A percentile compares a stretch with the other conserved stretches of the same genome.
These are phyloP conservation scores for Hondaea fermentalgiana DNA, from an alignment of 108 stramenopile species.

Conservation along the genomic window DNA sequence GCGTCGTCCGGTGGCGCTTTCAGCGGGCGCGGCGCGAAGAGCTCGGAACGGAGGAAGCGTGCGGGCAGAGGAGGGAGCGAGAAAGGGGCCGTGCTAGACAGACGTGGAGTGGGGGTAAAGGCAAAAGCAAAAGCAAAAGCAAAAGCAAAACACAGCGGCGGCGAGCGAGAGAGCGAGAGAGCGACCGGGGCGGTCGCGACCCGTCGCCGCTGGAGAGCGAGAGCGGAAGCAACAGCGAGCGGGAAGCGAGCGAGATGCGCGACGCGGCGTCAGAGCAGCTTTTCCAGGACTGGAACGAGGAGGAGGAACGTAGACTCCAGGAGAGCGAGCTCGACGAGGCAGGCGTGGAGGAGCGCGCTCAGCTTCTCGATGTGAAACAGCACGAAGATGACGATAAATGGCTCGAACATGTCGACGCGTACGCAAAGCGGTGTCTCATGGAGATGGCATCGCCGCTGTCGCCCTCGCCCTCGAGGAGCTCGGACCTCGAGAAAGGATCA, in stretches of 20 bases:
- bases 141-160: no score
- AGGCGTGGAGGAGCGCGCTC: not conserved
- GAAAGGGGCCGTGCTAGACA: no score
- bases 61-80: no score
- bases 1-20: no score
- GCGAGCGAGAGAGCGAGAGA: no score
- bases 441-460: not conserved
- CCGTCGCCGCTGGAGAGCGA: no score
- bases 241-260: not conserved
- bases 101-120: no score
- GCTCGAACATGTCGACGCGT: not conserved
- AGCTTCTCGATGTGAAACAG: not conserved
- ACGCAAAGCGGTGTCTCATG: not conserved
- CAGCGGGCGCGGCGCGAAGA: no score
- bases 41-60: no score
- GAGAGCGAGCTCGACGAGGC: not conserved
- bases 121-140: no score
- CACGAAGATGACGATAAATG: not conserved
- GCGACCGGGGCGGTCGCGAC: no score
- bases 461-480: not conserved
- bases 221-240: no score
- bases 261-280: not conserved
- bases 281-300: not conserved
- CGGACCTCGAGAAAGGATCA: not conserved
- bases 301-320: not conserved